Evolutionary conservation across 2,329 filamentous ascomycete species (phyloP).

Genomic region (Beauveria sp.): DNA sequence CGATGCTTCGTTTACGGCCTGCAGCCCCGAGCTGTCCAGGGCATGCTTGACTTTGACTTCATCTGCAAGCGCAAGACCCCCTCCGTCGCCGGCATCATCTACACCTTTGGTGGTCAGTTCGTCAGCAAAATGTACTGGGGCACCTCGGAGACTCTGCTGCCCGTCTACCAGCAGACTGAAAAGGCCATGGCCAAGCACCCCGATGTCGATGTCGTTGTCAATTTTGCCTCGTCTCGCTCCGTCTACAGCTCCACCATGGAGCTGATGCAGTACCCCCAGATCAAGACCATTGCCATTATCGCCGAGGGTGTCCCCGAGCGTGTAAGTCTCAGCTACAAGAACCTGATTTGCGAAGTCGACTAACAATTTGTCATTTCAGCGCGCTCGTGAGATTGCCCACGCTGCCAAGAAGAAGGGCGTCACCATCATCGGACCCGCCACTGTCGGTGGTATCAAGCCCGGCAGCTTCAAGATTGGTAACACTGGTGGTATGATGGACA

Average conservation of each 20-base stretch:
- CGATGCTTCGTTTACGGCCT: constrained; percentile 99
- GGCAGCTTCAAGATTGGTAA: constrained; percentile 99
- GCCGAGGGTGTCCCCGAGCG: constrained; percentile 98
- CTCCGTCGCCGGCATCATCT: constrained; percentile 98
- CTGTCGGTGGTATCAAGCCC: constrained; percentile 98
- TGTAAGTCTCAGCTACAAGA: constrained; percentile 43
- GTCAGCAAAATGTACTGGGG: constrained; percentile 99
- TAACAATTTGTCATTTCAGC: constrained; percentile 39
- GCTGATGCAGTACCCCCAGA: constrained; percentile 92
- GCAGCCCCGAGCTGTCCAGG: constrained; percentile 86
- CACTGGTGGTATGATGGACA: constrained; percentile 99
- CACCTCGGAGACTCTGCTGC: constrained; percentile 96
- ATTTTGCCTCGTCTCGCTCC: constrained; percentile 98
- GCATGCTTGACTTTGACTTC: constrained; percentile 99
- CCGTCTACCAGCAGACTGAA: constrained; percentile 89
- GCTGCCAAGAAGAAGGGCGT: constrained; percentile 97
- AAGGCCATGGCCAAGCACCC: constrained; percentile 95
- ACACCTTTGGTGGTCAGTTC: constrained; percentile 99
- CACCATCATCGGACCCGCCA: constrained; percentile 97
- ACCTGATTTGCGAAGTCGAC: background rate
- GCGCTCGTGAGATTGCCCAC: constrained; percentile 95
- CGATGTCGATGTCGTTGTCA: constrained; percentile 96
- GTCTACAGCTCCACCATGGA: constrained; percentile 99
- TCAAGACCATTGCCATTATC: constrained; percentile 98
- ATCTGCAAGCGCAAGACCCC: constrained; percentile 98